These are phyloP conservation scores for Pulveroboletus sp. DNA, from an alignment of 1,284 basidiomycete species.

Conservation along the genomic window DNA sequence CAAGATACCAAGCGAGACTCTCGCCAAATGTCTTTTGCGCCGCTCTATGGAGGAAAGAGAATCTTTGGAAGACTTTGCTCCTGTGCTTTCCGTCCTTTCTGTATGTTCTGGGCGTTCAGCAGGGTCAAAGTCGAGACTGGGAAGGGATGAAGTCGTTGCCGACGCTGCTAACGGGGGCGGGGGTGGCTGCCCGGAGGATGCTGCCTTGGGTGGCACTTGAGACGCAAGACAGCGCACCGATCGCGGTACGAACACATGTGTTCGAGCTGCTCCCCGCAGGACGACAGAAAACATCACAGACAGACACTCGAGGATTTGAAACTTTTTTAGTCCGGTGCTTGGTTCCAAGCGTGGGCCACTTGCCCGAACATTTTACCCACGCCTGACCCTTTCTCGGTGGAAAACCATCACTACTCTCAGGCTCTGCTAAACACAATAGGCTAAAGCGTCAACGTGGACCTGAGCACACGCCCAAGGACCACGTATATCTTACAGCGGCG, in stretches of 20 bases:
- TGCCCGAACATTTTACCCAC: conserved; percentile 7
- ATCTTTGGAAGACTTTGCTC: conserved; percentile 71
- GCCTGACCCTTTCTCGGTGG: too few relatives aligned
- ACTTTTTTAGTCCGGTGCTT: neutral
- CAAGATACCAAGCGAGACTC: conserved; percentile 55
- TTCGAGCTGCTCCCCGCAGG: conserved; percentile 25
- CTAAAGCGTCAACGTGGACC: too few relatives aligned
- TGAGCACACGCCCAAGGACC: too few relatives aligned
- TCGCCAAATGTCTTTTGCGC: conserved; percentile 55
- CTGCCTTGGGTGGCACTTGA: conserved; percentile 16
- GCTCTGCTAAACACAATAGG: too few relatives aligned
- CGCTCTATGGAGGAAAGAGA: conserved; percentile 74
- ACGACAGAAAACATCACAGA: conserved; percentile 30
- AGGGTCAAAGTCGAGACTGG: conserved; percentile 61
- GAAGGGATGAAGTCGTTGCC: conserved; percentile 24
- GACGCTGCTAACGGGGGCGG: conserved; percentile 11
- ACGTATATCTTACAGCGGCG: too few relatives aligned
- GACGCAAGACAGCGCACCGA: conserved; percentile 30
- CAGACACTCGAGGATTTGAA: neutral
- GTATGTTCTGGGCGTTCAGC: conserved; percentile 34
- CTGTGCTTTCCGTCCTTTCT: conserved; percentile 47
- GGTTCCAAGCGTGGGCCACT: too few relatives aligned
- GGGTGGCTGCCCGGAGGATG: conserved; percentile 3
- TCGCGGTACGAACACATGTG: conserved; percentile 17
- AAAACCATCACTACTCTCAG: too few relatives aligned